Percentiles rank a stretch among this genome's conserved stretches.
These are phyloP conservation scores for Citropsis articulata DNA, from an alignment of 345 rosid genomes.

Conservation along the genomic window DNA sequence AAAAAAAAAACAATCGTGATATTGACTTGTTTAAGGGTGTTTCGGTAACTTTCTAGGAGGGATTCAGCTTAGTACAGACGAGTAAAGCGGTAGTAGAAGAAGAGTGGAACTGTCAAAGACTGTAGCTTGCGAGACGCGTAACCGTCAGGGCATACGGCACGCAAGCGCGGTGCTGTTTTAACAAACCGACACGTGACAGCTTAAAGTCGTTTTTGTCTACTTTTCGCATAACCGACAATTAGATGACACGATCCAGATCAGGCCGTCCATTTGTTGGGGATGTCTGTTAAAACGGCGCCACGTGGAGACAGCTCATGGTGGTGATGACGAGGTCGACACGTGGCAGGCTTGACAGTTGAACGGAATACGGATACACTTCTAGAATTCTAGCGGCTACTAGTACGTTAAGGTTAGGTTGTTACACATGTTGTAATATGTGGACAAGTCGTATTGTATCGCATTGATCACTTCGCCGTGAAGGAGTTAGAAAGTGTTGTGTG, in stretches of 20 bases:
- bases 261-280: conserved; percentile 27
- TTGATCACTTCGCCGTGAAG: background rate
- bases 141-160: conserved; percentile 36
- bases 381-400: conserved; percentile 8
- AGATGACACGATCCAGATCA: background rate
- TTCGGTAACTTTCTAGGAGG: background rate
- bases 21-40: conserved; percentile 4
- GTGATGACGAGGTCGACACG: background rate
- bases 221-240: conserved; percentile 28
- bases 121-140: conserved; percentile 27
- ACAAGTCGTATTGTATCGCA: too few species aligned
- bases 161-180: conserved; percentile 19
- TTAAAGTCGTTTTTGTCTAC: background rate
- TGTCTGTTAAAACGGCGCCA: background rate
- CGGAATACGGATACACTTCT: background rate
- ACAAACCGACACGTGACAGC: conserved; percentile 15
- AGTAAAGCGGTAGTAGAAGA: background rate
- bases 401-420: conserved; percentile 1
- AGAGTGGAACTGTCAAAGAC: background rate
- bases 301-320: conserved; percentile 16
- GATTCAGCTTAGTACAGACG: background rate
- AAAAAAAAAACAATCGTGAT: background rate
- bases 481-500: background rate
- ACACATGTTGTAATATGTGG: background rate
- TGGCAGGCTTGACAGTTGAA: background rate